Evolutionary conservation across 805 yeast species (phyloP).

Genomic region (Maudiozyma bulderi): DNA sequence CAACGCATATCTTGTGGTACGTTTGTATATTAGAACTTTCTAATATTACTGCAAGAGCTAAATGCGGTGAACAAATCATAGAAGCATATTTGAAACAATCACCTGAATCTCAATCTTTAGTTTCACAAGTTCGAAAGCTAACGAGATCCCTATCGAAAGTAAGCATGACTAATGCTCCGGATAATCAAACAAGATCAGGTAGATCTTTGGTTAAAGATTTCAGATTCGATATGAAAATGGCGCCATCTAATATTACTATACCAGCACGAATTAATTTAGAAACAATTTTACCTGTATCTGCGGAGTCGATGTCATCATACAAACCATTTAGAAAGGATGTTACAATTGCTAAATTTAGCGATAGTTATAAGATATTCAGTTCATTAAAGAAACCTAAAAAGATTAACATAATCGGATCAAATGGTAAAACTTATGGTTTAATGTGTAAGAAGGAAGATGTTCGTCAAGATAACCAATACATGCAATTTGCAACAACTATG

Average conservation of each 20-base stretch:
- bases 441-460: conserved; percentile 88
- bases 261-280: conserved; percentile 68
- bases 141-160: conserved; percentile 18
- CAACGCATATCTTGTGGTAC: conserved; percentile 76
- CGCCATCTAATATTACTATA: conserved; percentile 51
- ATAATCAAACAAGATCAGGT: conserved; percentile 18
- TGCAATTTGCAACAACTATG: conserved; percentile 80
- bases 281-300: conserved; percentile 48
- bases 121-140: conserved; percentile 17
- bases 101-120: conserved; percentile 9
- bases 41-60: conserved; percentile 35
- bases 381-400: conserved; percentile 86
- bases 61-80: conserved; percentile 38
- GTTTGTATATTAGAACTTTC: conserved; percentile 58
- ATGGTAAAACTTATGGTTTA: conserved; percentile 63
- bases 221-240: conserved; percentile 32
- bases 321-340: conserved; percentile 40
- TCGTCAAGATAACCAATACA: conserved; percentile 86
- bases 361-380: conserved; percentile 56
- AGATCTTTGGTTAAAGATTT: conserved; percentile 33
- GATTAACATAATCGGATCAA: conserved; percentile 64
- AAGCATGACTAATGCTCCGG: conserved; percentile 21
- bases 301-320: conserved; percentile 33
- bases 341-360: conserved; percentile 55
- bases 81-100: conserved; percentile 20